These are phyloP conservation scores for Pichia sp. DNA, from an alignment of 1,139 yeast species.

Conservation along the genomic window DNA sequence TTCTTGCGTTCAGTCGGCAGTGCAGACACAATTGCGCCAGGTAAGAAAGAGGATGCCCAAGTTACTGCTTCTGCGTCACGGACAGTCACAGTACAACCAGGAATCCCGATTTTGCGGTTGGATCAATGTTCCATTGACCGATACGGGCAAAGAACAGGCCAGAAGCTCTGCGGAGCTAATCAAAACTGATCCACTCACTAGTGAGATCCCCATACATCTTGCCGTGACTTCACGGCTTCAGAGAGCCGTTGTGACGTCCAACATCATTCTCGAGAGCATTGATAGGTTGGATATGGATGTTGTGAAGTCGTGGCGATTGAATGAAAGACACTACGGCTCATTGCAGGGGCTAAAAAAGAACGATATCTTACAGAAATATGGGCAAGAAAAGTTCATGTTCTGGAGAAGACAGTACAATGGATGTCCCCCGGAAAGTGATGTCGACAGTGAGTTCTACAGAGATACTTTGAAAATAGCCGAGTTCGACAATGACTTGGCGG, in stretches of 20 bases:
- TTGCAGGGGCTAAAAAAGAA: slow-evolving; percentile 68
- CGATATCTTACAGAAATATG: slow-evolving; percentile 47
- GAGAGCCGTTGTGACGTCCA: slow-evolving; percentile 64
- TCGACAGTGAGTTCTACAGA: slow-evolving; percentile 38
- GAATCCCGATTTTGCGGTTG: slow-evolving; percentile 75
- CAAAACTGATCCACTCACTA: slow-evolving; percentile 32
- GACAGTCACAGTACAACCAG: slow-evolving; percentile 71
- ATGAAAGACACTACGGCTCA: slow-evolving; percentile 75
- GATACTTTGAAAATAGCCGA: slow-evolving; percentile 20
- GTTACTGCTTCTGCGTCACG: slow-evolving; percentile 62
- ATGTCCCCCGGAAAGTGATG: slow-evolving; percentile 48
- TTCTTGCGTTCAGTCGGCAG: too few relatives aligned
- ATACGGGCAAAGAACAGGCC: slow-evolving; percentile 62
- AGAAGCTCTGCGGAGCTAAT: slow-evolving; percentile 53
- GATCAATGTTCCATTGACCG: slow-evolving; percentile 68
- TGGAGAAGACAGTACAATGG: slow-evolving; percentile 68
- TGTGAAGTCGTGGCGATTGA: slow-evolving; percentile 61
- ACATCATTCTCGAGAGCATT: slow-evolving; percentile 49
- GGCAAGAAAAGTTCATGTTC: slow-evolving; percentile 57
- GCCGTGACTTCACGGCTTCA: slow-evolving; percentile 63
- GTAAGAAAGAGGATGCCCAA: slow-evolving; percentile 15
- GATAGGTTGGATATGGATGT: slow-evolving; percentile 46
- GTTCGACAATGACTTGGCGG: slow-evolving; percentile 24
- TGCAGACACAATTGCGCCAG: too few relatives aligned
- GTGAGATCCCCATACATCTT: slow-evolving; percentile 40